Evolutionary conservation across 306 rosid genomes (phyloP).

Genomic region (Macrotyloma uniflorum): DNA sequence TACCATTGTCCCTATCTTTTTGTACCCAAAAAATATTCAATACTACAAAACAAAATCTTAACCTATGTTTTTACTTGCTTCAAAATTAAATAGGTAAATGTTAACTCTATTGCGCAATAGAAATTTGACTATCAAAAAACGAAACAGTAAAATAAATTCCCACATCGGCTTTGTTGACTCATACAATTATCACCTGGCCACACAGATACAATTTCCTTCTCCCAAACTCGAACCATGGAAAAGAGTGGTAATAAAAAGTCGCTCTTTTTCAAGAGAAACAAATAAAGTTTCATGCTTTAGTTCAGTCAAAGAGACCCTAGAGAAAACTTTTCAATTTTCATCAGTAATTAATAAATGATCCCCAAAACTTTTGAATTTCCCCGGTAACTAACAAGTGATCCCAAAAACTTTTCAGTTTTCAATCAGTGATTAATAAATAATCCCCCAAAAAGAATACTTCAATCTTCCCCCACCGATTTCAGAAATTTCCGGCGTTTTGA

Average conservation of each 20-base stretch:
- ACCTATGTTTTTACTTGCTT: neutral
- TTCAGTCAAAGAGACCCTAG: neutral
- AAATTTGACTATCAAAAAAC: constrained; percentile 42
- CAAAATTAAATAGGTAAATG: constrained; percentile 13
- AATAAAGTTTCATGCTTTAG: constrained; percentile 33
- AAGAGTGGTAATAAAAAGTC: neutral
- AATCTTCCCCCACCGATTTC: too few species aligned
- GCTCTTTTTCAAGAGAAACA: constrained; percentile 7
- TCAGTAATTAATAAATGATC: neutral
- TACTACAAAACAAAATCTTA: neutral
- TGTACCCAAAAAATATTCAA: neutral
- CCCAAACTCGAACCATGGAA: neutral
- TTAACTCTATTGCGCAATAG: constrained; percentile 25
- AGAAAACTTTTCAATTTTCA: neutral
- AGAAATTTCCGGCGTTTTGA: neutral
- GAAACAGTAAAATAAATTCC: constrained; percentile 16
- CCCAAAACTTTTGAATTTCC: neutral
- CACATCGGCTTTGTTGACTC: constrained; percentile 40
- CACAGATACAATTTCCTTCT: neutral
- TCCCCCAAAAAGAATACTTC: neutral
- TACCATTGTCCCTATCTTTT: neutral
- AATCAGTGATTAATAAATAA: neutral
- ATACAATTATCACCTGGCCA: neutral
- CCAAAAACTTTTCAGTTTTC: neutral
- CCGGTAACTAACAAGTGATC: neutral